Evolutionary conservation across 345 rosid species (phyloP), one percentile per base, ranked within the genome.

Genomic region (Hirschfeldia incana): DNA sequence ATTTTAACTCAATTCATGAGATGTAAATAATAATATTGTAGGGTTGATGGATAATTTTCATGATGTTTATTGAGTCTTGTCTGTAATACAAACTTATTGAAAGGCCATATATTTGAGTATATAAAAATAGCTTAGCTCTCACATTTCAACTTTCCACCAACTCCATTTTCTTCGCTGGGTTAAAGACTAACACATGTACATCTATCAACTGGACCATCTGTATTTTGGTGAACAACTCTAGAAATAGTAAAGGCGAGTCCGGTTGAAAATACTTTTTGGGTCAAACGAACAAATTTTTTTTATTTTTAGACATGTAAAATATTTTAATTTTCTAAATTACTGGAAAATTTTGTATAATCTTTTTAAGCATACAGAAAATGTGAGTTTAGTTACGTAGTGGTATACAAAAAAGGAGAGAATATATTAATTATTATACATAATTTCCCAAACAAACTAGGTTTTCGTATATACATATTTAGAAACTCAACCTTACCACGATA

Each of bases 401-500:
- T 30, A 33, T 62, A n/a, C 16, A 6, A 69, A 34, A 36, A 26
- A 36, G 11, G 28, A 12, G 6, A 15, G 6, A 1, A 36, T n/a
- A 57, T 49, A 26, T 44, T 29, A 61, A 39, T 39, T 30, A 32
- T n/a, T 12, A 42, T 53, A 75, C 58, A 69, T 62, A 60, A 60
- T 12, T 57, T 21, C 55, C 76, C 72, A 11, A 37, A 32, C 79
- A 75, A 55, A 63, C 42, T 69, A 69, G 76, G 76, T 64, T 36
- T 58, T 51, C 42, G 2, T 57, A 39, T 69, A 55, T 63, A 76
- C 65, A 30, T 70, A 63, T 75, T 64, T 70, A 59, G 83, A 75
- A 80, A 80, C 42, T 42, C 73, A 57, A 58, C 57, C 1, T 75
- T 76, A 4, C 57, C 44, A 80, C 83, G 80, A 57, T 28, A 80